These are phyloP conservation scores for Poterioochromonas sp. DNA, from an alignment of 352 stramenopile species.

Conservation along the genomic window DNA sequence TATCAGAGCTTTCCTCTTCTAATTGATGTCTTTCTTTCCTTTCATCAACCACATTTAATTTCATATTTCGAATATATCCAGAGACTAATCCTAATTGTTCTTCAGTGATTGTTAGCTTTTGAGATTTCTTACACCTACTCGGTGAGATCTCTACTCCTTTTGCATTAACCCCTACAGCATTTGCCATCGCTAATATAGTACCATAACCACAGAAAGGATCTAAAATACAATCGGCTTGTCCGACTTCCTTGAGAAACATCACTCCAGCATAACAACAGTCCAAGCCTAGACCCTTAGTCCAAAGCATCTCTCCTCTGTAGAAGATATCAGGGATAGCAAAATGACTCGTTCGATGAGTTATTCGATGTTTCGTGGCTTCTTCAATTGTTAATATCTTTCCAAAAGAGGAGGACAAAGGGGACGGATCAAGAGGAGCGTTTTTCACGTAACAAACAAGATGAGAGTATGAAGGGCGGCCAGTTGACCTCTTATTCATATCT, in stretches of 20 bases:
- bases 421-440: no score
- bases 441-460: background rate
- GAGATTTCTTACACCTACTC: background rate
- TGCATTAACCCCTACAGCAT: background rate
- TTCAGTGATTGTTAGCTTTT: background rate
- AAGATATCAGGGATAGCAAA: slow-evolving; percentile 6
- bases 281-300: background rate
- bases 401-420: no score
- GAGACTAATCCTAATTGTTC: background rate
- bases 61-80: background rate
- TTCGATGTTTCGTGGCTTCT: no score
- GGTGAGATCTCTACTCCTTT: background rate
- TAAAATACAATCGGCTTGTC: background rate
- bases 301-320: background rate
- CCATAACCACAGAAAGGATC: slow-evolving; percentile 2
- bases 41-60: background rate
- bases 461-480: background rate
- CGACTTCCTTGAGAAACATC: background rate
- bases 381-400: no score
- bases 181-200: slow-evolving; percentile 13
- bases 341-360: background rate
- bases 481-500: background rate
- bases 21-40: background rate
- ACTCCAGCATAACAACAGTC: background rate
- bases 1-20: background rate